These are phyloP conservation scores for Biscogniauxia marginata DNA, from an alignment of 2,329 filamentous ascomycete genomes.

Conservation along the genomic window DNA sequence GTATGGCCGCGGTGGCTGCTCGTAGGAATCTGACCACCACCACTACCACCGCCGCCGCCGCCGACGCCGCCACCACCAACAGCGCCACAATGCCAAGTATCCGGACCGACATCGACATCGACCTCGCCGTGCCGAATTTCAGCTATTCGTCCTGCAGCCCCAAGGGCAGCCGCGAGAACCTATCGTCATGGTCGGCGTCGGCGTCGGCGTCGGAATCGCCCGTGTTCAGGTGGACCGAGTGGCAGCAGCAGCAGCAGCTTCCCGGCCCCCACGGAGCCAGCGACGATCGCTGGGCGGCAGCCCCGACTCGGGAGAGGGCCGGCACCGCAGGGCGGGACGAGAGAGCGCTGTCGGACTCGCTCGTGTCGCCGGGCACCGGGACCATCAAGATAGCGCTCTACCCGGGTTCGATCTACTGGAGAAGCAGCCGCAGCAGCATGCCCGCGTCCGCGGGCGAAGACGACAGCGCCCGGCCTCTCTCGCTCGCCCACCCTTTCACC, in stretches of 20 bases:
- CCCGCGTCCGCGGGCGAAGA: background rate
- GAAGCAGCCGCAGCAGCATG: background rate
- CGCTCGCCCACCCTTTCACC: background rate
- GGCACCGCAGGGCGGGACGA: background rate
- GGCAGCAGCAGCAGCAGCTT: background rate
- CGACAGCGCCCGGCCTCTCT: background rate
- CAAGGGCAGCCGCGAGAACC: background rate
- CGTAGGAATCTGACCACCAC: too few species aligned
- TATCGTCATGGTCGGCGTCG: background rate
- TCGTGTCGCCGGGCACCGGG: slow-evolving; percentile 2
- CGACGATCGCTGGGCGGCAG: too few species aligned
- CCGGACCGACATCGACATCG: background rate
- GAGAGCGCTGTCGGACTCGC: background rate
- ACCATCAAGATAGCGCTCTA: slow-evolving; percentile 9
- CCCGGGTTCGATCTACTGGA: background rate
- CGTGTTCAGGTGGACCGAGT: background rate
- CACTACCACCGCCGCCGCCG: too few species aligned
- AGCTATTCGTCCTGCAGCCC: slow-evolving; percentile 12
- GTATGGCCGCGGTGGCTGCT: too few species aligned
- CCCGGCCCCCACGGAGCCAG: too few species aligned
- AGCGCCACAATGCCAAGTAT: too few species aligned
- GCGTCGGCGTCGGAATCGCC: background rate
- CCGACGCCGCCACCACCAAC: too few species aligned
- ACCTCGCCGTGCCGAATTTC: slow-evolving; percentile 9
- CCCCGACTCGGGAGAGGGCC: background rate